A percentile compares a stretch with the other conserved stretches of the same genome.
phyloP scores from a whole-genome alignment of 164 flowering plant species.

The Vitis rupestris region DNA sequence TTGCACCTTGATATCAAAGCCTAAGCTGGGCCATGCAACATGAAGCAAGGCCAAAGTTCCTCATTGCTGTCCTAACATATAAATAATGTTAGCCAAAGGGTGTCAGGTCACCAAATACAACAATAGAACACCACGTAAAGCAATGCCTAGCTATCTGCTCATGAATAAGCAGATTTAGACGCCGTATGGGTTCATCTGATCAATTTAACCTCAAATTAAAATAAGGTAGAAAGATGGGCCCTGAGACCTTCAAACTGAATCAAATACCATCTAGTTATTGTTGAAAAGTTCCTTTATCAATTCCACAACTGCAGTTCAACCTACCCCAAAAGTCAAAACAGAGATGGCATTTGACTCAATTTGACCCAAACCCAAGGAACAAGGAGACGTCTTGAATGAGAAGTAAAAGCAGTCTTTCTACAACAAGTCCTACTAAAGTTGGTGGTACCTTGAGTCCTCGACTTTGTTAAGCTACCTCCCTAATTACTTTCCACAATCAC shows the following conservation, averaged over 20 bases:
- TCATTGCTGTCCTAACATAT: no score
- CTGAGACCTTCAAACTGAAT: neutral
- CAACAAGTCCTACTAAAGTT: constrained; percentile 11
- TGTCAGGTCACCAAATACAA: no score
- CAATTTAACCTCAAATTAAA: no score
- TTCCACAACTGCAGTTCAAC: neutral
- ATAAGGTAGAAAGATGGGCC: no score
- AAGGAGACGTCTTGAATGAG: neutral
- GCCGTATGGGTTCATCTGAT: no score
- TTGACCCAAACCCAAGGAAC: neutral
- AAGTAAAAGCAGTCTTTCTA: constrained; percentile 8
- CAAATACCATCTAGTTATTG: constrained; percentile 7
- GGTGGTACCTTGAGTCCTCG: neutral
- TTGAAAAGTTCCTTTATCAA: neutral
- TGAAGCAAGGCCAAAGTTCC: no score
- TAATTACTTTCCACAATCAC: constrained; percentile 51
- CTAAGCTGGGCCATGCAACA: no score
- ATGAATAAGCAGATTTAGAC: no score
- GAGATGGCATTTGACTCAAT: constrained; percentile 3
- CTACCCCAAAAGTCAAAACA: neutral
- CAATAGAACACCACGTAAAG: no score
- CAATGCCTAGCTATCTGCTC: no score
- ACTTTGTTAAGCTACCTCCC: constrained; percentile 23
- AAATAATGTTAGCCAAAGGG: no score
- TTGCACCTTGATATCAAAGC: no score